Percentiles rank a stretch among this genome's conserved stretches.
Conservation (phyloP, 2,329 filamentous ascomycete genomes). For the Aspergillus floridensis region DNA sequence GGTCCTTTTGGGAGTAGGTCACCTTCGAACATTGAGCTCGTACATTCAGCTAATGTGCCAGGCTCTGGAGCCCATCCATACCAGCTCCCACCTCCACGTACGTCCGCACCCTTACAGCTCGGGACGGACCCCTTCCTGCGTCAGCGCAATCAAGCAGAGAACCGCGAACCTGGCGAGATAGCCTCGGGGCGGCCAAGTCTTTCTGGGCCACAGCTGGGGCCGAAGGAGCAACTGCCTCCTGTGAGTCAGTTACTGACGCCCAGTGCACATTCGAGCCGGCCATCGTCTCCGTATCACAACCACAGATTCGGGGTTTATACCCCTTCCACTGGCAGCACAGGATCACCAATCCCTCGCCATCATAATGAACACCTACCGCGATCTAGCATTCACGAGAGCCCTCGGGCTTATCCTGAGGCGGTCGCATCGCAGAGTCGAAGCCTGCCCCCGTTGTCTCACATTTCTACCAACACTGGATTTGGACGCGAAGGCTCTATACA, state of each 20-base stretch:
- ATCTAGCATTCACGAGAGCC: conserved; percentile 17
- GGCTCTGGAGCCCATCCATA: conserved; percentile 34
- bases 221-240: conserved; percentile 37
- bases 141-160: conserved; percentile 25
- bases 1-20: conserved; percentile 43
- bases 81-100: conserved; percentile 41
- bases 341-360: conserved; percentile 18
- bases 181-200: conserved; percentile 13
- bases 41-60: conserved; percentile 32
- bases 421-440: conserved; percentile 19
- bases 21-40: conserved; percentile 26
- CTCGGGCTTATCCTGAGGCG: conserved; percentile 18
- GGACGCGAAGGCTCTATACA: conserved; percentile 22
- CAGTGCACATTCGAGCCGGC: conserved; percentile 24
- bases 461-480: conserved; percentile 23
- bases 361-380: conserved; percentile 23
- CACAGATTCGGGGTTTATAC: conserved; percentile 21
- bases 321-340: conserved; percentile 17
- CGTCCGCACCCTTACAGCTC: conserved; percentile 34
- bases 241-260: conserved; percentile 42
- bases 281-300: conserved; percentile 29
- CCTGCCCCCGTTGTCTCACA: conserved; percentile 33
- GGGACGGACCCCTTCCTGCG: conserved; percentile 33
- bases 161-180: conserved; percentile 20
- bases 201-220: conserved; percentile 12